Evolutionary conservation across 2,329 filamentous ascomycete genomes (phyloP), one percentile per base, ranked within the genome.

Genomic region (Talaromyces sp.): DNA sequence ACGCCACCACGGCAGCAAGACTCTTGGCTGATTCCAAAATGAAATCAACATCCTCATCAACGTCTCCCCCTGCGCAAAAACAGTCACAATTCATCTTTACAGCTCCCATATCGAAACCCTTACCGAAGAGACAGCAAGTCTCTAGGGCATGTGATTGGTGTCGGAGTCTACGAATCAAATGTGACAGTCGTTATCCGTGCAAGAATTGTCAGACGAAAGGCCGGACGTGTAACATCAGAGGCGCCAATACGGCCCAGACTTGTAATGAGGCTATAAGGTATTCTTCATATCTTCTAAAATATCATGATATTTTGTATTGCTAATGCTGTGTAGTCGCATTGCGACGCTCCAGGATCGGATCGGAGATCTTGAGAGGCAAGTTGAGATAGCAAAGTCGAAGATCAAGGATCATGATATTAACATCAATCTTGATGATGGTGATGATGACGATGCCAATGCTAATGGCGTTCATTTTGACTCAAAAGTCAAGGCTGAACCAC

Each of bases 141-240:
- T 36, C 57, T 3, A 41, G 45, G 28, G 57, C 57, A 2, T 59
- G 57, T 36, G 57, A 59, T 22, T 50, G 45, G 57, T 59, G 57
- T 37, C 57, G 57, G 25, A 46, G 51, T 9, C 39, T 48, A 0
- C 57, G 57, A 11, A 52, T 59, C 22, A 59, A 52, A 53, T 59
- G 57, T 45, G 57, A 59, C 11, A 59, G 36, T 17, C 52, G 43
- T n/a, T 43, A 51, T 45, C 57, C 57, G 6, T 59, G 57, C 39
- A 55, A 10, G 22, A 59, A 59, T 40, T 59, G 57, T 13, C 41
- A 56, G 48, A 22, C 22, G 9, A 55, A 46, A 37, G 53, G 45
- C 36, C 28, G 52, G 15, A 25, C 43, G 13, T 59, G 57, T 41
- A 59, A 55, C 36, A 40, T 43, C 21, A 52, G 37, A 8, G 45